Conservation (phyloP, 2,329 filamentous ascomycete species). For the Onygenales sp. region DNA sequence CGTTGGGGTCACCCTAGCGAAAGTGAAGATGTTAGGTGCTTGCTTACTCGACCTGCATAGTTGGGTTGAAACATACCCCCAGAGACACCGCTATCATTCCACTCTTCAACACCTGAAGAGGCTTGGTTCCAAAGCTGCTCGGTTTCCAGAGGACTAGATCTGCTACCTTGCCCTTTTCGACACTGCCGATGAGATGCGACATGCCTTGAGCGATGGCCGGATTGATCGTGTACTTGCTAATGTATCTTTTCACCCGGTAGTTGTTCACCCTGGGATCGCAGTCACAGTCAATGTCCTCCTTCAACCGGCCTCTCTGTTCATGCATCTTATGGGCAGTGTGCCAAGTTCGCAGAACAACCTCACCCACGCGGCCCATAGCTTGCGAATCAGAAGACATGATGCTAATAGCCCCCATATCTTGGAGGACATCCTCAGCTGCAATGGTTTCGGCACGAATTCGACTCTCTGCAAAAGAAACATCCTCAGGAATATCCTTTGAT, state of each 20-base stretch:
- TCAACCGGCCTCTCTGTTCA: slow-evolving; percentile 63
- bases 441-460: slow-evolving; percentile 95
- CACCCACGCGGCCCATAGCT: slow-evolving; percentile 92
- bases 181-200: slow-evolving; percentile 71
- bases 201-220: slow-evolving; percentile 87
- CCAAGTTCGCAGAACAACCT: slow-evolving; percentile 89
- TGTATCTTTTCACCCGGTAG: slow-evolving; percentile 81
- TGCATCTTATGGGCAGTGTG: slow-evolving; percentile 98
- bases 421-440: slow-evolving; percentile 92
- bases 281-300: slow-evolving; percentile 51
- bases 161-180: slow-evolving; percentile 83
- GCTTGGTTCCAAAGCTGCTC: slow-evolving; percentile 79
- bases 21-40: neutral
- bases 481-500: slow-evolving; percentile 85
- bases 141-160: slow-evolving; percentile 85
- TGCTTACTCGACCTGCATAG: neutral
- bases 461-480: slow-evolving; percentile 89
- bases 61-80: slow-evolving; percentile 53
- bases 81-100: slow-evolving; percentile 73
- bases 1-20: slow-evolving; percentile 64
- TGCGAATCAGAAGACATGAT: slow-evolving; percentile 97
- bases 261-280: slow-evolving; percentile 73
- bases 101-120: slow-evolving; percentile 70
- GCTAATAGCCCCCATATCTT: slow-evolving; percentile 87
- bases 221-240: slow-evolving; percentile 95